Evolutionary conservation across 164 flowering plant species (phyloP).

Genomic region (Chimonanthus praecox): DNA sequence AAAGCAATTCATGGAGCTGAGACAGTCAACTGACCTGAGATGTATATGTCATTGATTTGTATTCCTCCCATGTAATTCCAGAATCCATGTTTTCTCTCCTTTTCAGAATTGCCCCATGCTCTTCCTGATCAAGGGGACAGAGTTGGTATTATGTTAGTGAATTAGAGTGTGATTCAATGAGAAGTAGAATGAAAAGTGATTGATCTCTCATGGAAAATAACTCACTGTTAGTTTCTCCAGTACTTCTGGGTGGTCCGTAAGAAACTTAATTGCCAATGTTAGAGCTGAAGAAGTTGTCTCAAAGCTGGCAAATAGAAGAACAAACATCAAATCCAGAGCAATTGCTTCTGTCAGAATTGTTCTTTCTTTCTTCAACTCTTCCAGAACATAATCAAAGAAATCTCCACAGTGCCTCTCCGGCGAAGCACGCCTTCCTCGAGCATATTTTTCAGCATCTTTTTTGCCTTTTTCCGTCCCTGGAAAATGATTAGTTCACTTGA

Average conservation of each 20-base stretch:
- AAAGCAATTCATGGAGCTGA: background rate
- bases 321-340: constrained; percentile 31
- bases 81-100: constrained; percentile 21
- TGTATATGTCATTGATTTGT: constrained; percentile 42
- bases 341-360: constrained; percentile 27
- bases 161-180: no score
- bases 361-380: constrained; percentile 29
- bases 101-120: constrained; percentile 26
- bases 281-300: constrained; percentile 35
- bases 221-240: constrained; percentile 58
- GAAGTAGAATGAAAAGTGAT: no score
- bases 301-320: constrained; percentile 36
- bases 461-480: constrained; percentile 77
- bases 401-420: constrained; percentile 46
- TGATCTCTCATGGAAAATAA: background rate
- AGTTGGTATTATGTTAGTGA: background rate
- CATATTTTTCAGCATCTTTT: constrained; percentile 66
- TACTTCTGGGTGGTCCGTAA: constrained; percentile 58
- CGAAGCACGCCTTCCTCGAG: constrained; percentile 50
- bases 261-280: constrained; percentile 26
- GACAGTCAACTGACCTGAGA: constrained; percentile 19
- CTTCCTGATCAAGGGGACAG: constrained; percentile 17
- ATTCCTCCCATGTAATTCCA: constrained; percentile 33
- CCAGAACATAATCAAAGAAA: constrained; percentile 48
- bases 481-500: background rate